phyloP scores from a whole-genome alignment of 1,139 yeast species.

The Yamadazyma blattariae region DNA sequence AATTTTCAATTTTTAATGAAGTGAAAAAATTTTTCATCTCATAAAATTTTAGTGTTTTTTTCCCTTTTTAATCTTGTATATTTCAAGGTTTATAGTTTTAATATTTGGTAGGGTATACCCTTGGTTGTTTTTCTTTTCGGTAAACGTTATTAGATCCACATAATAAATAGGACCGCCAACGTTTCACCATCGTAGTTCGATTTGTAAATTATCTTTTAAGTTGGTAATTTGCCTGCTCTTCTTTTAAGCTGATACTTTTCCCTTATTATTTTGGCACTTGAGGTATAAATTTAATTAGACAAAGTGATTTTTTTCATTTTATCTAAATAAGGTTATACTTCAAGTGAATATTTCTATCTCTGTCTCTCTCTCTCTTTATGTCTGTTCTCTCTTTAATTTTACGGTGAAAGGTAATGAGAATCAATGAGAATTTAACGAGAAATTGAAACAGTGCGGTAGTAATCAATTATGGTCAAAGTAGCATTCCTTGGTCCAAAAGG shows the following conservation, averaged over 20 bases:
- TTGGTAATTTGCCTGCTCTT: constrained; percentile 3
- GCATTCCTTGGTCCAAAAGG: constrained; percentile 88
- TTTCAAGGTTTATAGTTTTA: constrained; percentile 7
- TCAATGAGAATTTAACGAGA: too few relatives aligned
- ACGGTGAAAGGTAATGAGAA: too few relatives aligned
- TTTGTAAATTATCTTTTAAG: not conserved
- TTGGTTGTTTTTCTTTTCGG: constrained; percentile 2
- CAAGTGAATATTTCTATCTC: too few relatives aligned
- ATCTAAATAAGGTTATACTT: not conserved
- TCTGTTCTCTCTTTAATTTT: too few relatives aligned
- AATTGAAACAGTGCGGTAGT: too few relatives aligned
- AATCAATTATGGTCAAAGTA: constrained; percentile 42
- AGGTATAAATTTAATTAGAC: not conserved
- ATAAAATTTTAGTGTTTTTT: too few relatives aligned
- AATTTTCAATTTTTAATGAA: not conserved
- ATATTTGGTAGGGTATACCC: constrained; percentile 6
- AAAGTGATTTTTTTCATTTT: not conserved
- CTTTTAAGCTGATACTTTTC: constrained; percentile 3
- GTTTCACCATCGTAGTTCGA: constrained; percentile 4
- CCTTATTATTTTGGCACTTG: not conserved
- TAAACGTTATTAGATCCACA: constrained; percentile 6
- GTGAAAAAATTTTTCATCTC: too few relatives aligned
- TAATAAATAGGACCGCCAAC: constrained; percentile 5
- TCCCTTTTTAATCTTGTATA: constrained; percentile 6
- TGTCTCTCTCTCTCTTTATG: too few relatives aligned